phyloP scores from a whole-genome alignment of 2,329 filamentous ascomycete genomes.

The Pseudocercospora vitis region DNA sequence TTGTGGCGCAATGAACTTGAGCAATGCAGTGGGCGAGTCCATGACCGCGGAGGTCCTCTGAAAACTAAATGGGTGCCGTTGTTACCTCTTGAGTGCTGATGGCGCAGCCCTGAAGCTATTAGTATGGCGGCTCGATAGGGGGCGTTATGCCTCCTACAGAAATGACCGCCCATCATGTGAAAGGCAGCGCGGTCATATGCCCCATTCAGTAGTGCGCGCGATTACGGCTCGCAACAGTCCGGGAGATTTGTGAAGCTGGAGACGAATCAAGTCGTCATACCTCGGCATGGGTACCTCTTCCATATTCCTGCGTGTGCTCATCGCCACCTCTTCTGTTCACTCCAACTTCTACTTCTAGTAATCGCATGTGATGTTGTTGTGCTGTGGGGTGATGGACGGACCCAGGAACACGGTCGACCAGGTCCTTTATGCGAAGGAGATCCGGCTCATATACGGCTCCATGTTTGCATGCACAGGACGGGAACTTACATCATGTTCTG shows the following conservation, averaged over 20 bases:
- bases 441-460: not conserved
- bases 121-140: too few relatives aligned
- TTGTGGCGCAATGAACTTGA: conserved; percentile 52
- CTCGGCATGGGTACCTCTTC: not conserved
- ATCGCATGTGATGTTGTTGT: not conserved
- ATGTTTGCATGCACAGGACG: not conserved
- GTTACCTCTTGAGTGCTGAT: too few relatives aligned
- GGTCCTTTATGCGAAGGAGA: not conserved
- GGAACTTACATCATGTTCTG: not conserved
- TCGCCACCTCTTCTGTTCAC: too few relatives aligned
- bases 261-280: conserved; percentile 2
- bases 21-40: conserved; percentile 17
- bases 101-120: too few relatives aligned
- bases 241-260: not conserved
- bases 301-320: not conserved
- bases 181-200: conserved; percentile 4
- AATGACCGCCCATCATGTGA: too few relatives aligned
- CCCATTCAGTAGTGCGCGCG: not conserved
- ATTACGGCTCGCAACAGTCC: conserved; percentile 1
- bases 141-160: too few relatives aligned
- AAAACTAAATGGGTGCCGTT: too few relatives aligned
- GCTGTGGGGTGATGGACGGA: not conserved
- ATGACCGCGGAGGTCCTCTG: not conserved
- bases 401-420: not conserved
- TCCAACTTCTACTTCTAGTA: not conserved